Percentiles rank a stretch among this genome's conserved stretches.
phyloP scores from a whole-genome alignment of 345 rosid species.

The Euclidium syriacum region DNA sequence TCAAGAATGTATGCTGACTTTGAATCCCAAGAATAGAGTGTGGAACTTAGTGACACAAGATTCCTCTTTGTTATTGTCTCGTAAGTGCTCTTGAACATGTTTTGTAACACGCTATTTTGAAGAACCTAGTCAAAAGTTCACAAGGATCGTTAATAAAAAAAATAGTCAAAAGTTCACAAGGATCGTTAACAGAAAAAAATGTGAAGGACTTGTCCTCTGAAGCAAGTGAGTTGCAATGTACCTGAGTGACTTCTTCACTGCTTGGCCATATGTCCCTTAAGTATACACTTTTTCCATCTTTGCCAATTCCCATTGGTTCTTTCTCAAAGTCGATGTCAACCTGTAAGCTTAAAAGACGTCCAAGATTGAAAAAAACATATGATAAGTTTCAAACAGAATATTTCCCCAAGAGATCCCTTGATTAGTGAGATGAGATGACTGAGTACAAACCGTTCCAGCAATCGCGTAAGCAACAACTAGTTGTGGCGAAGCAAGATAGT shows the following conservation, averaged over 20 bases:
- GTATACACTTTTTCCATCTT: constrained; percentile 50
- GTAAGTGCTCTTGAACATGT: constrained; percentile 62
- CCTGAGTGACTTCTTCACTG: constrained; percentile 60
- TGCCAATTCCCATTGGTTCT: constrained; percentile 57
- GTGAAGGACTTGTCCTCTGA: neutral
- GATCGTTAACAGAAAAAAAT: neutral
- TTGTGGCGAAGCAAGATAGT: constrained; percentile 73
- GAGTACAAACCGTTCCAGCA: constrained; percentile 40
- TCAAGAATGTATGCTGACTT: constrained; percentile 68
- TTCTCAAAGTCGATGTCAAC: constrained; percentile 68
- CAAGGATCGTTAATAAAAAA: too few relatives aligned
- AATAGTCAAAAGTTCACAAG: neutral
- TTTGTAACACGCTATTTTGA: constrained; percentile 58
- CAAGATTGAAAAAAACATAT: neutral
- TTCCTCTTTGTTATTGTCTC: constrained; percentile 56
- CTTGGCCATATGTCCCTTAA: constrained; percentile 66
- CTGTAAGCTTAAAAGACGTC: constrained; percentile 19
- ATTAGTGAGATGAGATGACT: neutral
- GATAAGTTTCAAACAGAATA: neutral
- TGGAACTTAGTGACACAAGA: constrained; percentile 41
- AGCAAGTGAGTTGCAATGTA: neutral
- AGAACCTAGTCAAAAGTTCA: constrained; percentile 35
- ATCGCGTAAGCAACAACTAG: constrained; percentile 75
- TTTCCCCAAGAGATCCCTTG: neutral
- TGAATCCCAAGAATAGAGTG: constrained; percentile 58